Conservation (phyloP, 2,329 filamentous ascomycete species). For the Tolypocladium sp. region DNA sequence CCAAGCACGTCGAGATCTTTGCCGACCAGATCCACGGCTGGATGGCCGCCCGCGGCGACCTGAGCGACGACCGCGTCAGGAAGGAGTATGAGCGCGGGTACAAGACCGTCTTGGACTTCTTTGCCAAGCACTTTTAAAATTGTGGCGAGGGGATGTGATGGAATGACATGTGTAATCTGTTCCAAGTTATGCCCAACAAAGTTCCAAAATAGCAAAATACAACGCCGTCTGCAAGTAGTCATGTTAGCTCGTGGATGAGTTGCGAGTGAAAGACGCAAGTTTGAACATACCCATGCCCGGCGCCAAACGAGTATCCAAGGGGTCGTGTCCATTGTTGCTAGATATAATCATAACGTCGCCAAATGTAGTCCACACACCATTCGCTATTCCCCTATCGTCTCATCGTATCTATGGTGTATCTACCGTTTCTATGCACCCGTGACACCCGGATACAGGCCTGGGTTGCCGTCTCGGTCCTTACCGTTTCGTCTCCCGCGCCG, state of each 20-base stretch:
- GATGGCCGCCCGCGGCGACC: constrained; percentile 59
- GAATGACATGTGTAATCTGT: not conserved
- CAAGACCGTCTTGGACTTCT: constrained; percentile 49
- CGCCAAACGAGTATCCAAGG: not conserved
- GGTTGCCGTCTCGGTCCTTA: not conserved
- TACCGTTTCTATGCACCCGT: not conserved
- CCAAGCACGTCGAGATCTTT: constrained; percentile 58
- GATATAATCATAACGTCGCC: not conserved
- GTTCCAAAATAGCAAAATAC: not conserved
- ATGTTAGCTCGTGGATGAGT: too few species aligned
- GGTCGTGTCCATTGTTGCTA: not conserved
- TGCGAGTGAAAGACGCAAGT: not conserved
- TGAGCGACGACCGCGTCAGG: constrained; percentile 46
- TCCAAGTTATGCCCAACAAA: not conserved
- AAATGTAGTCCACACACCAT: not conserved
- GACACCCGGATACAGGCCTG: too few species aligned
- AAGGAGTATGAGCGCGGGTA: constrained; percentile 55
- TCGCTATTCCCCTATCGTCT: not conserved
- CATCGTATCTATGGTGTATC: not conserved
- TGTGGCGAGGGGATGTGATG: not conserved
- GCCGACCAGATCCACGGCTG: constrained; percentile 61
- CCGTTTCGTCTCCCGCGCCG: not conserved
- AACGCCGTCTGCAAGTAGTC: not conserved
- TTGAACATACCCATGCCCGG: not conserved
- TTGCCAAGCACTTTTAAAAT: constrained; percentile 37